phyloP scores from a whole-genome alignment of 192 early-diverging fungal genomes.

The Funneliformis geosporum region DNA sequence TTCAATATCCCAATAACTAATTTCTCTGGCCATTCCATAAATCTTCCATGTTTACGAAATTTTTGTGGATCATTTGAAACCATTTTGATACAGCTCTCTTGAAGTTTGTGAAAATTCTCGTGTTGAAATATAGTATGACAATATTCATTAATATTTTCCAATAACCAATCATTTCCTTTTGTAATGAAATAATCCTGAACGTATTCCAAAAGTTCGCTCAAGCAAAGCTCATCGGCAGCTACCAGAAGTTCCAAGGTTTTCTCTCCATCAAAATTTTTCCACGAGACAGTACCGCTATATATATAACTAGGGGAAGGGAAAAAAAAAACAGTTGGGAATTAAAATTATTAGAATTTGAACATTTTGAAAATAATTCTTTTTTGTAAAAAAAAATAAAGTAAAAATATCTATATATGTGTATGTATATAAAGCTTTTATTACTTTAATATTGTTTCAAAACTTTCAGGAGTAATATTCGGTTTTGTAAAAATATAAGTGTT shows the following conservation, averaged over 20 bases:
- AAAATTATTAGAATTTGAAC: neutral
- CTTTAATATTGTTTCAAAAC: conserved; percentile 15
- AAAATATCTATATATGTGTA: neutral
- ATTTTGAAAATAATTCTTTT: neutral
- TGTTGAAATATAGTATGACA: neutral
- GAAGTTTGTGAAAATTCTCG: conserved; percentile 13
- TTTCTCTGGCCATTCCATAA: neutral
- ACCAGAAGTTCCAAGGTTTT: neutral
- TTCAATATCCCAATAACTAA: conserved; percentile 1
- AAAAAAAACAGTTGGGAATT: neutral
- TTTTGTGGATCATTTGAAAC: conserved; percentile 8
- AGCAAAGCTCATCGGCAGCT: conserved; percentile 16
- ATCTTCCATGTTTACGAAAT: neutral
- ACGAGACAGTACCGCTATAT: conserved; percentile 9
- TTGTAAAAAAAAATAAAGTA: neutral
- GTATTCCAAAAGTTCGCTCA: conserved; percentile 5
- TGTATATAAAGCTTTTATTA: neutral
- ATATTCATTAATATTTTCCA: neutral
- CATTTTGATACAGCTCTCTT: neutral
- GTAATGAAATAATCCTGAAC: conserved; percentile 16
- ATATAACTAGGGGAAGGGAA: neutral
- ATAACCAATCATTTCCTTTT: neutral
- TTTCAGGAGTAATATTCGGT: conserved; percentile 12
- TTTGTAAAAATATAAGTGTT: neutral
- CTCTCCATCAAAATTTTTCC: neutral